Base-by-base conservation (phyloP, 768 basidiomycete species). In the Dentipellis fragilis region DNA sequence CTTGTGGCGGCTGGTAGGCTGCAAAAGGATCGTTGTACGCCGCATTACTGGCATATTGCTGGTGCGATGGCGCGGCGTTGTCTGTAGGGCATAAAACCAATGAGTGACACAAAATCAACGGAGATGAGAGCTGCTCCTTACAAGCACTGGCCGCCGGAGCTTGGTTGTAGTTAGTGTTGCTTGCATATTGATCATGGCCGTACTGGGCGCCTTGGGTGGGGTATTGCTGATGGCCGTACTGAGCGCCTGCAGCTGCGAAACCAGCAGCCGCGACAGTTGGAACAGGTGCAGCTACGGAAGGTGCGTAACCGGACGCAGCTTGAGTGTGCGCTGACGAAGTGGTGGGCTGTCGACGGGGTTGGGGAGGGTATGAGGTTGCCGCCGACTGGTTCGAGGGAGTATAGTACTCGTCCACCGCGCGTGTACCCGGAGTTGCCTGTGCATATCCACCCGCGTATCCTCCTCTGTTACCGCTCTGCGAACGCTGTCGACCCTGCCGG, bases 341-440 rank as follows among this genome's bases (percentile, higher is more conserved):
- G 37, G 56, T 62, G 52, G 60, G 60, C 51, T 59, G 66, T 36
- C 62, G 57, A 19, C 63, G 71, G 2, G 75, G 72, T 48, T 58
- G 59, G 35, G 78, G 76, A 17, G 81, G 71, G 55, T 77, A 75
- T 29, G 29, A 29, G 48, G 14, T 23, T 12, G 71, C 73, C 17
- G 53, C 79, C 62, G 77, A 75, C 57, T 58, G 4, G 49, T 58
- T 48, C 64, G 68, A 64, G 19, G 72, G 55, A 35, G 75, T 69
- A 63, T 89, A 87, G 58, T 88, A 90, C 19, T 86, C 85, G 63
- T 91, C 89, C 6, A 90, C 74, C 4, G 89, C 80, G 45, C 86
- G 79, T 40, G 80, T 76, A 2, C 89, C 89, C 14, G 72, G 67
- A 4, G 83, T 70, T 19, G 77, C 86, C 58, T 79, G 83, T 1